Conservation (phyloP, 345 rosid species). For the Erodium maritimum region DNA sequence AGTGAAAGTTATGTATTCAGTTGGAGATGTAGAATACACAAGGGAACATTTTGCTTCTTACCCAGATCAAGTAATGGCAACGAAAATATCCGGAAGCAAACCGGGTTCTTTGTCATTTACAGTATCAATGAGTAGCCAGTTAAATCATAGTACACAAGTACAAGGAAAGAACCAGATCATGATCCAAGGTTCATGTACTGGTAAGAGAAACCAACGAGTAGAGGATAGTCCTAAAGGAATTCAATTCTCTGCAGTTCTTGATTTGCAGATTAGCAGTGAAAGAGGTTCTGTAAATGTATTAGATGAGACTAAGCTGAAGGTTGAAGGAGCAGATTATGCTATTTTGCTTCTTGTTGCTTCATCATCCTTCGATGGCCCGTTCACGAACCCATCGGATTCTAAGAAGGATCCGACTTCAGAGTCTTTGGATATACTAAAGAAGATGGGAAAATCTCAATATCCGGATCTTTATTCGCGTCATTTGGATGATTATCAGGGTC, state of each 20-base stretch:
- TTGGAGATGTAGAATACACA: constrained; percentile 43
- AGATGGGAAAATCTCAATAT: constrained; percentile 34
- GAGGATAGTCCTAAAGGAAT: constrained; percentile 52
- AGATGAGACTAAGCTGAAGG: constrained; percentile 50
- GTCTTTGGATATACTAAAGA: constrained; percentile 26
- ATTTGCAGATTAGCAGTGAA: constrained; percentile 44
- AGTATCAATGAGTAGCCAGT: constrained; percentile 49
- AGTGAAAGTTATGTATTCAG: constrained; percentile 50
- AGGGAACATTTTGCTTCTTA: constrained; percentile 71
- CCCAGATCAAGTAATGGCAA: constrained; percentile 62
- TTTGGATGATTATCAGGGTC: constrained; percentile 61
- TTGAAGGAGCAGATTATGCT: constrained; percentile 72
- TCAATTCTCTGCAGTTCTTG: constrained; percentile 58
- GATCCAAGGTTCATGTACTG: constrained; percentile 68
- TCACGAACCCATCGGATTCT: constrained; percentile 62
- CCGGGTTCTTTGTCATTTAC: constrained; percentile 57
- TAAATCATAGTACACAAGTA: constrained; percentile 38
- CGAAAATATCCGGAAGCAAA: constrained; percentile 57
- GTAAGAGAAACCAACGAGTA: constrained; percentile 42
- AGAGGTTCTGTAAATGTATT: constrained; percentile 31
- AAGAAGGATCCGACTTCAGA: constrained; percentile 49
- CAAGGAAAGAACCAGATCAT: constrained; percentile 40
- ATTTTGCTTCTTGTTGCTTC: constrained; percentile 50
- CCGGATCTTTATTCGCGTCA: constrained; percentile 51
- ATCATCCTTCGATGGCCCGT: constrained; percentile 81